phyloP scores from a whole-genome alignment of 2,329 filamentous ascomycete species.

The Diaporthe citri region DNA sequence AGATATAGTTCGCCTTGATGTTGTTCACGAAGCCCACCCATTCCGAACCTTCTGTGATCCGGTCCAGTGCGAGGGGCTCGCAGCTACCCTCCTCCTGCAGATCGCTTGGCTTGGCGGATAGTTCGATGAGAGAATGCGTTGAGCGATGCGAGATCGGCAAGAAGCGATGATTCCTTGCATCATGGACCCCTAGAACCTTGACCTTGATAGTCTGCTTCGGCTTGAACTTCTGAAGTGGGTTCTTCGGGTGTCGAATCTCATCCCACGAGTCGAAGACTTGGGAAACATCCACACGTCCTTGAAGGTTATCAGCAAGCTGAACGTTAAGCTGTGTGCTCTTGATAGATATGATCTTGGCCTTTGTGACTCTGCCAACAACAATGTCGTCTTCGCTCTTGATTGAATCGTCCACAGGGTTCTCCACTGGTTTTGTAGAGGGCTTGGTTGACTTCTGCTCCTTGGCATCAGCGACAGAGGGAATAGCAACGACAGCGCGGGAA shows the following conservation, averaged over 20 bases:
- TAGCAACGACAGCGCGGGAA: conserved; percentile 73
- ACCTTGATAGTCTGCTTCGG: conserved; percentile 79
- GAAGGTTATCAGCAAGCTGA: conserved; percentile 85
- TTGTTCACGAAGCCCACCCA: conserved; percentile 94
- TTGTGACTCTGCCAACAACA: conserved; percentile 77
- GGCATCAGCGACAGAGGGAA: conserved; percentile 60
- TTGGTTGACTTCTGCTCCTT: conserved; percentile 55
- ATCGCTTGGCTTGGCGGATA: conserved; percentile 83
- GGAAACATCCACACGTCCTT: conserved; percentile 93
- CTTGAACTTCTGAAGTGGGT: conserved; percentile 81
- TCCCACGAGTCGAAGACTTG: conserved; percentile 92
- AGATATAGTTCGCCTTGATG: conserved; percentile 80
- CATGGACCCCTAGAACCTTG: conserved; percentile 87
- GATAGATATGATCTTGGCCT: conserved; percentile 83
- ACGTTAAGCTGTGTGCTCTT: conserved; percentile 96
- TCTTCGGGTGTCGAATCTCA: conserved; percentile 84
- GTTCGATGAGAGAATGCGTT: conserved; percentile 85
- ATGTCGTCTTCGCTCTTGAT: conserved; percentile 79
- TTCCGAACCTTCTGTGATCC: conserved; percentile 77
- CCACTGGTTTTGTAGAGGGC: conserved; percentile 51
- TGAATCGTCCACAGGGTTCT: conserved; percentile 70
- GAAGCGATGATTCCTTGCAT: conserved; percentile 90
- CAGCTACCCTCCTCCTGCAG: conserved; percentile 58
- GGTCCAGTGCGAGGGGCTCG: conserved; percentile 75
- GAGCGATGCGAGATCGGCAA: conserved; percentile 90